Evolutionary conservation across 495 filamentous ascomycete species (phyloP), one percentile per base, ranked within the genome.

Genomic region (Friedmanniomyces endolithicus): DNA sequence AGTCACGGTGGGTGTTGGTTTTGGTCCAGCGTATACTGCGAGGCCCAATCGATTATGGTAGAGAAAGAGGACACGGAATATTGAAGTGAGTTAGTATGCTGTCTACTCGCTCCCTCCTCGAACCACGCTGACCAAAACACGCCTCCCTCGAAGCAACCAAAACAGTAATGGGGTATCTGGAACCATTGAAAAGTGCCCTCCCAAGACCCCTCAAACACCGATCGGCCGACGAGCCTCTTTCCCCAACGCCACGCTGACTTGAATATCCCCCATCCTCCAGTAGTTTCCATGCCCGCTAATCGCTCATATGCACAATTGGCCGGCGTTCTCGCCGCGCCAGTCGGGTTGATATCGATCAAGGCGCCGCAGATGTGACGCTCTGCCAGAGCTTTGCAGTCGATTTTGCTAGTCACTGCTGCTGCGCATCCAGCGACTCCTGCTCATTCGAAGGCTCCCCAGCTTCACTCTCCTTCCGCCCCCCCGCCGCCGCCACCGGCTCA

Each of bases 381-480:
- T 9, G 27, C 9, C 27, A 31, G 9, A 9, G 9, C 3, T 9
- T 9, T 31, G 4, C 27, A 9, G 27, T 31, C 27, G 27, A 9
- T 31, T 31, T 31, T 3, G 9, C 12, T 41, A 14, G 47, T 25
- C 20, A 29, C 31, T 52, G 33, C 49, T 52, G 49, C 2, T 39
- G 31, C 19, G 49, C 49, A 17, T 52, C 49, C 31, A 40, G 24
- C 35, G 31, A 27, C 23, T 52, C 49, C 23, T 52, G 49, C 22
- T 39, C 20, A 7, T 31, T 39, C 35, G 31, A 24, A 24, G 37
- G 37, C 37, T 52, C 49, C 1, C 35, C 49, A n/a, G 17, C 2
- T 17, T 52, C 49, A 4, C n/a, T n/a, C 17, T 19, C 49, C 49
- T 24, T 52, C 47, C 24, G 47, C 3, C n/a, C 9, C 47, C 3